Percentiles rank a stretch among this genome's conserved stretches.
These are phyloP conservation scores for Phaeosphaeriaceae sp. DNA, from an alignment of 2,329 filamentous ascomycete species.

Conservation along the genomic window DNA sequence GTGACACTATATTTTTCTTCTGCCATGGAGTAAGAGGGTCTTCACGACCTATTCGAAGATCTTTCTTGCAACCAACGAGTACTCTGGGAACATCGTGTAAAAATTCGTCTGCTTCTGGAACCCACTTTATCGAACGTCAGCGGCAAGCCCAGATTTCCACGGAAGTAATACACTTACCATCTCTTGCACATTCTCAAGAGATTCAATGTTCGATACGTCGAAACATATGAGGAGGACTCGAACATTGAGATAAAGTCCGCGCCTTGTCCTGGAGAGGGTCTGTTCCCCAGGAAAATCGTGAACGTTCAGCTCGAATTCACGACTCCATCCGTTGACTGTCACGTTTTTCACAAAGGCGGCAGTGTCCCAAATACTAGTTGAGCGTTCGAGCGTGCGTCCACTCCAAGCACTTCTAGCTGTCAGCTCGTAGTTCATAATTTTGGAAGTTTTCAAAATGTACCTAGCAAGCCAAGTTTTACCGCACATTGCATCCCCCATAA, in stretches of 20 bases:
- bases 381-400: neutral
- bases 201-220: constrained; percentile 13
- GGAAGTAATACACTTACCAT: constrained; percentile 5
- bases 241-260: constrained; percentile 3
- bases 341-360: constrained; percentile 3
- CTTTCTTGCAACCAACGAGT: constrained; percentile 25
- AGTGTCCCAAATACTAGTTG: neutral
- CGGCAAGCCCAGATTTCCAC: too few relatives aligned
- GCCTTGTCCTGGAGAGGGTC: constrained; percentile 4
- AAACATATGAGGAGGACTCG: constrained; percentile 24
- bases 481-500: constrained; percentile 15
- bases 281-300: constrained; percentile 11
- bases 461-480: constrained; percentile 14
- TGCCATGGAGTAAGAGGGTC: neutral
- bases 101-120: constrained; percentile 12
- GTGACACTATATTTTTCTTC: too few relatives aligned
- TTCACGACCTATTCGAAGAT: constrained; percentile 5
- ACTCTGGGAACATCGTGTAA: constrained; percentile 16
- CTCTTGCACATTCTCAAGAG: constrained; percentile 16
- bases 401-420: constrained; percentile 1
- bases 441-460: neutral
- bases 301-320: constrained; percentile 9
- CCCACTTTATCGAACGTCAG: constrained; percentile 11
- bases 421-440: neutral
- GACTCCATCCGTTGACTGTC: neutral